Percentiles rank a stretch among this genome's conserved stretches.
Evolutionary conservation across 441 rosid genomes (phyloP).

Genomic region (Populus hybrid): DNA sequence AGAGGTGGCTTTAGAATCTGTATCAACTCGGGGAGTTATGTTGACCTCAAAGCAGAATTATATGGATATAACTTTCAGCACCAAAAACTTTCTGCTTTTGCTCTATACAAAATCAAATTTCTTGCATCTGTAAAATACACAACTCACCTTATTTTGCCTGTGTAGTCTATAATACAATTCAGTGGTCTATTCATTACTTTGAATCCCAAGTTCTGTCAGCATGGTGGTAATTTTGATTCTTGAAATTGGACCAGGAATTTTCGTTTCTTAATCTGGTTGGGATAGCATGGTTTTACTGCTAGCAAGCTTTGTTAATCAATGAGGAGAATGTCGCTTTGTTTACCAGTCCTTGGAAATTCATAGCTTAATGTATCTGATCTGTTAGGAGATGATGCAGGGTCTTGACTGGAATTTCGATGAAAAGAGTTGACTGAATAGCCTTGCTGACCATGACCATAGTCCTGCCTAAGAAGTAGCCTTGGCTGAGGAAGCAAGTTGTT

Average conservation of each 20-base stretch:
- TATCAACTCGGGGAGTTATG: constrained; percentile 28
- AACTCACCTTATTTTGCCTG: constrained; percentile 16
- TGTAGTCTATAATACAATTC: constrained; percentile 27
- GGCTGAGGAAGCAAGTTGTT: not conserved
- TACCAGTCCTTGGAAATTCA: not conserved
- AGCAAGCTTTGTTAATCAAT: not conserved
- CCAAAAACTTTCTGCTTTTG: constrained; percentile 21
- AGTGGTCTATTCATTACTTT: constrained; percentile 3
- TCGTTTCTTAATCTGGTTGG: not conserved
- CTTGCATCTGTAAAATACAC: constrained; percentile 36
- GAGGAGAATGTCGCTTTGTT: too few species aligned
- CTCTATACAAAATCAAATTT: constrained; percentile 27
- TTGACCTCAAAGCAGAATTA: constrained; percentile 29
- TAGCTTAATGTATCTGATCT: not conserved
- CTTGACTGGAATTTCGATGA: not conserved
- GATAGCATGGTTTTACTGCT: not conserved
- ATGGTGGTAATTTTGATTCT: not conserved
- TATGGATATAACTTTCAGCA: constrained; percentile 14
- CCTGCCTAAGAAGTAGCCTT: not conserved
- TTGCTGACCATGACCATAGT: too few species aligned
- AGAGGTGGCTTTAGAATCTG: constrained; percentile 46
- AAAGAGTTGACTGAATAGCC: not conserved
- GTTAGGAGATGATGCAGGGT: not conserved
- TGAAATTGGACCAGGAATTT: not conserved
- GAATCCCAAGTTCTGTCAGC: not conserved